Base-by-base conservation (phyloP, 768 basidiomycete species). In the Cystobasidiopsis lactophilus region DNA sequence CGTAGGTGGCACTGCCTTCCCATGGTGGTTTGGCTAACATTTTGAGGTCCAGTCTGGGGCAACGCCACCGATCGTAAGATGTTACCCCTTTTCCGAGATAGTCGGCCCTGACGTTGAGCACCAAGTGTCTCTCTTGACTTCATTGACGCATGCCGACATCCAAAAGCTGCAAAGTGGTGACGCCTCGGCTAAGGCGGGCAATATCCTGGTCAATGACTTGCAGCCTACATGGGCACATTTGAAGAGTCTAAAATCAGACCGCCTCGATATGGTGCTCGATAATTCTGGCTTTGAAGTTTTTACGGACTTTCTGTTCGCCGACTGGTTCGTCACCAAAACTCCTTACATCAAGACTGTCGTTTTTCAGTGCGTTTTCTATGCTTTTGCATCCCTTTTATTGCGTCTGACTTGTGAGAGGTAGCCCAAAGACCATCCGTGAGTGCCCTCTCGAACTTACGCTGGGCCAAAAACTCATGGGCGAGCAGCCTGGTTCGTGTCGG, bases 11-110 rank as follows among this genome's bases (percentile, higher is more conserved):
- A n/a, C n/a, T n/a, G n/a, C n/a, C n/a, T n/a, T n/a, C n/a, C n/a
- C n/a, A n/a, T n/a, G n/a, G n/a, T n/a, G n/a, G n/a, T n/a, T n/a
- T n/a, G n/a, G n/a, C n/a, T n/a, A n/a, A n/a, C n/a, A n/a, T n/a
- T n/a, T n/a, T n/a, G n/a, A n/a, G 63, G 64, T 3, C 63, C 64
- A 51, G 59, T 69, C 31, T 89, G 85, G 86, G 89, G 89, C 41
- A 95, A 95, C 64, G 86, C 88, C 14, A 93, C 88, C 24, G 91
- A 98, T 66, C 72, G 95, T n/a, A n/a, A n/a, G n/a, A n/a, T n/a
- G n/a, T n/a, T n/a, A n/a, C n/a, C n/a, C n/a, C n/a, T n/a, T n/a
- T n/a, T n/a, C n/a, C n/a, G n/a, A n/a, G n/a, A n/a, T n/a, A n/a
- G n/a, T n/a, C n/a, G n/a, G n/a, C n/a, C n/a, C n/a, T n/a, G n/a